Evolutionary conservation across 352 stramenopile species (phyloP), one percentile per base, ranked within the genome.

Genomic region (Phytophthora chlamydospora): DNA sequence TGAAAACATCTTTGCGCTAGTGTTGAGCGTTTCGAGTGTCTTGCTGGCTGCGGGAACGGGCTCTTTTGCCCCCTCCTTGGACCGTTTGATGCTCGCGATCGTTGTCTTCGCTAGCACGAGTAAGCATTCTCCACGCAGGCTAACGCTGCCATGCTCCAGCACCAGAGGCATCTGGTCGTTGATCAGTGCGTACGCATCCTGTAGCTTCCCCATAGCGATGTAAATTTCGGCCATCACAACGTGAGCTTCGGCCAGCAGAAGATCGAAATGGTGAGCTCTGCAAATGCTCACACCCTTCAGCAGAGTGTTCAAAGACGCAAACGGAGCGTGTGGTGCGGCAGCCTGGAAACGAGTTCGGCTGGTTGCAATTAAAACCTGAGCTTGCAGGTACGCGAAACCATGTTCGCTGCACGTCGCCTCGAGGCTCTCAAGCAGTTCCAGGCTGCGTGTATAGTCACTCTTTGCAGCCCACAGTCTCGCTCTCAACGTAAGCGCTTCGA

Each of bases 181-280:
- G 12, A 93, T 54, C 13, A 93, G 57, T 17, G 72, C 42, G 7
- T 79, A 50, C 0, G 84, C 79, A 31, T 85, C 70, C 27, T 71
- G 58, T 13, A 69, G 29, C 19, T 79, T 83, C 6, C 80, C 82
- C 75, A 90, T 89, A 5, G 71, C 56, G 2, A 91, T 58, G 12
- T 85, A 80, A 6, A 90, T 71, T 35, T 93, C 80, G 11, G 78
- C 77, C 42, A 93, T 77, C 6, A 80, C 58, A 29, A 90, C 42
- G 58, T 93, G 78, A 14, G 78, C 70, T 53, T 89, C 77, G 5
- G 72, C 72, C 6, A 89, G 39, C 16, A 93, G 55, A 6, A 90
- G 53, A 47, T 89, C 80, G 13, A 81, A 93, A 11, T 82, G 67
- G 19, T 89, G 73, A 0, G 43, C 56, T 44, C 55, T 57, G 36